Base-by-base conservation (phyloP, 176 grass and related monocot genomes). In the Carex littledalei region DNA sequence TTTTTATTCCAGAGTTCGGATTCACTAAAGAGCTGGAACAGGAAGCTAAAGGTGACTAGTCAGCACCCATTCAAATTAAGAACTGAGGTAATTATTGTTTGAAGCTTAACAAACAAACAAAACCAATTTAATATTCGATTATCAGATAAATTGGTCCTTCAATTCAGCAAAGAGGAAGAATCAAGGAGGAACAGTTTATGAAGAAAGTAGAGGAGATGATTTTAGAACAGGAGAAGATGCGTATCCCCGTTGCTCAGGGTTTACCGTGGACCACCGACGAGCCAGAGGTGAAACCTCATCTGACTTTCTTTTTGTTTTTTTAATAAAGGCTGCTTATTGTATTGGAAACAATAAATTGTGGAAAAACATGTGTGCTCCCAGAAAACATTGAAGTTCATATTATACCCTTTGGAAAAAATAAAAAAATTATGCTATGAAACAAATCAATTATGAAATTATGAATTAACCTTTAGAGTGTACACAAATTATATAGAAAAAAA, bases 251-350 rank as follows among this genome's bases (percentile, higher is more conserved):
- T 80, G 96, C 96, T 0, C 96, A 95, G 88, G 96, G 96, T 64
- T 84, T 99, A 72, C 91, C 96, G 0, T 99, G 93, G 93, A 99
- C 96, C 67, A 99, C 91, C 3, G 93, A 95, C 26, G 96, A 99
- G 62, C 93, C 96, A 17, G 91, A 99, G 90, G 96, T 99, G 37
- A 65, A 45, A 22, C 3, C 32, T 64, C 12, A 22, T 81, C n/a
- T 5, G 3, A 81, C 15, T 62, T 81, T 63, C 63, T 20, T 22
- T 62, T 55, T 64, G 11, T 24, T 64, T 45, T 4, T 81, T 63
- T 64, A 11, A 81, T 7, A 24, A 81, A 39, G 8, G 10, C 17
- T 62, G 4, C 39, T 24, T 79, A 32, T 35, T 64, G 5, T 43
- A 64, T 20, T 63, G 60, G 78, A 45, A 61, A 81, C 29, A 80